Evolutionary conservation across 2,329 filamentous ascomycete species (phyloP), one percentile per base, ranked within the genome.

Genomic region (Coleophoma cylindrospora): DNA sequence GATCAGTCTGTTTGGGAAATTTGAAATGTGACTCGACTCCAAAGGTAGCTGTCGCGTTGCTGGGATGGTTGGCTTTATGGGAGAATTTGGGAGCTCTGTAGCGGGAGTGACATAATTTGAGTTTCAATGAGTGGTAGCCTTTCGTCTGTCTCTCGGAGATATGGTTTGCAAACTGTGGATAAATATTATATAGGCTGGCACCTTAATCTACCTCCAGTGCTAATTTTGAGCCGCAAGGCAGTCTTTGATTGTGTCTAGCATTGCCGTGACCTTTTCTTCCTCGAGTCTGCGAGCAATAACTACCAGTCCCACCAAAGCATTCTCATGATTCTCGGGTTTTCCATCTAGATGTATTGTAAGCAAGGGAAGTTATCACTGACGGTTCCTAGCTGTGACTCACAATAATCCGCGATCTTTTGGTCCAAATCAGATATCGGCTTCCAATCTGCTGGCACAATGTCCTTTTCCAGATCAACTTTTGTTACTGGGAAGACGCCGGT

Each of bases 401-500:
- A 60, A 33, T 55, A 50, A 6, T 58, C 49, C 46, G 52, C 54
- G 12, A 54, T 41, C 19, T 58, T 52, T 41, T 56, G 46, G 27
- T 60, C 57, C n/a, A 48, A 52, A 2, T 55, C 53, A 8, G 54
- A 57, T 9, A 57, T 52, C 7, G 56, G 51, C 12, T 54, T 47
- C 56, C 59, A 64, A 40, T 60, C 56, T 5, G 15, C 32, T 10
- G 53, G 53, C 19, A 58, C 47, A 10, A 54, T 37, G 34, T 64
- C 57, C 32, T 57, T 54, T 34, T 59, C 49, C 32, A 57, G 37
- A 45, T 62, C 53, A 2, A 62, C 58, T 27, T 54, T 48, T 12
- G 54, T 59, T 3, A 64, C 56, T 1, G 58, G 60, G 21, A 64
- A 61, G 2, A 58, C 47, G 9, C 60, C 58, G 12, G 56, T 60